These are phyloP conservation scores for Aspergillus fructus DNA, from an alignment of 2,329 filamentous ascomycete species.

Conservation along the genomic window DNA sequence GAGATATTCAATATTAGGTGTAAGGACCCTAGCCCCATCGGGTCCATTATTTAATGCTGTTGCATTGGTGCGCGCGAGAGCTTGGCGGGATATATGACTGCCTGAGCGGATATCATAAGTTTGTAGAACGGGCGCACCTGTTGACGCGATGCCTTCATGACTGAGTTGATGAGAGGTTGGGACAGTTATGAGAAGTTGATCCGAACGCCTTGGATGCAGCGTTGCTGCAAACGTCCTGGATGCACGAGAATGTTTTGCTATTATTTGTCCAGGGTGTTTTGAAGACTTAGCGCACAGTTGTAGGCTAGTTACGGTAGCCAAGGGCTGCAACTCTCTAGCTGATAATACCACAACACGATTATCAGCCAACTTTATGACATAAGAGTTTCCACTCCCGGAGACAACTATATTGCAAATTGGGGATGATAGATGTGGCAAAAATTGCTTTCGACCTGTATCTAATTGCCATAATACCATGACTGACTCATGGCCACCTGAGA, in stretches of 20 bases:
- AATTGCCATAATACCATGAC: conserved; percentile 91
- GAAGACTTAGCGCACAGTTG: conserved; percentile 55
- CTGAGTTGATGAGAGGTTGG: conserved; percentile 51
- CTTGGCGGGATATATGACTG: conserved; percentile 79
- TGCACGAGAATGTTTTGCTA: conserved; percentile 7
- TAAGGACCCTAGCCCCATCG: conserved; percentile 68
- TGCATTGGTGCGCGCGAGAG: conserved; percentile 81
- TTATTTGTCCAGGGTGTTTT: conserved; percentile 51
- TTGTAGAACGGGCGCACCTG: conserved; percentile 66
- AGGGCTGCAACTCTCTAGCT: conserved; percentile 83
- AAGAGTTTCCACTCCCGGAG: conserved; percentile 75
- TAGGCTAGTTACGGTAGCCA: conserved; percentile 78
- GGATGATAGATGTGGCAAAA: conserved; percentile 85
- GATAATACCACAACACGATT: conserved; percentile 91
- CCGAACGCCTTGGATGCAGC: conserved; percentile 62
- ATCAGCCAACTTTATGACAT: conserved; percentile 81
- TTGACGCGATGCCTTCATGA: conserved; percentile 38
- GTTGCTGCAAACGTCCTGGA: conserved; percentile 53
- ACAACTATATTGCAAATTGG: conserved; percentile 82
- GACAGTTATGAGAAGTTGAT: conserved; percentile 68
- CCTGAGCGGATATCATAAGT: conserved; percentile 81
- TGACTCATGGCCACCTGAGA: conserved; percentile 89
- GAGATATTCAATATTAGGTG: conserved; percentile 75
- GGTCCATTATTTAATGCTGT: conserved; percentile 77
- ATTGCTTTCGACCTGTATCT: conserved; percentile 78